A percentile compares a stretch with the other conserved stretches of the same genome.
Evolutionary conservation across 768 basidiomycete species (phyloP).

Genomic region (Amanita subjunquillea): DNA sequence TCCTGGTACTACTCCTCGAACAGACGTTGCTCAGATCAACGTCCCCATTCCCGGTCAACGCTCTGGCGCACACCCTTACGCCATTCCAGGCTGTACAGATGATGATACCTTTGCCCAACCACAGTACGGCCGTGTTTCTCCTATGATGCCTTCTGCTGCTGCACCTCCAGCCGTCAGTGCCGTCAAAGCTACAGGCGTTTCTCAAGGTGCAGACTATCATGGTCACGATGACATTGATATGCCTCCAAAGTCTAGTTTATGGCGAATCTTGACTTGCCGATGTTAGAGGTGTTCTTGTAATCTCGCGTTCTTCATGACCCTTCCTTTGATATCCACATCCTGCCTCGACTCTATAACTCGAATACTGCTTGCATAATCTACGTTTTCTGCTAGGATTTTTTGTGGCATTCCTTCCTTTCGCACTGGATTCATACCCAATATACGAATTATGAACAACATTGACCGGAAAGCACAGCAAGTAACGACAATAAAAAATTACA

Average conservation of each 20-base stretch:
- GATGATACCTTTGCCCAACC: conserved; percentile 54
- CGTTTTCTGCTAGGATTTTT: conserved; percentile 3
- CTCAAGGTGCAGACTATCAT: conserved; percentile 48
- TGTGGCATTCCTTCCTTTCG: conserved; percentile 1
- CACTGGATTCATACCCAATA: conserved; percentile 7
- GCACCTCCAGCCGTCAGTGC: conserved; percentile 66
- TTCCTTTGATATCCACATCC: neutral
- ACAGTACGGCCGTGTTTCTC: conserved; percentile 70
- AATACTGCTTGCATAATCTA: conserved; percentile 3
- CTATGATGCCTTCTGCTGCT: conserved; percentile 67
- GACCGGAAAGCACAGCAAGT: neutral
- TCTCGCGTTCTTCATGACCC: conserved; percentile 2
- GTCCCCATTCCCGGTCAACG: conserved; percentile 54
- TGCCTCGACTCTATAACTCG: conserved; percentile 1
- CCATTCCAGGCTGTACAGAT: conserved; percentile 44
- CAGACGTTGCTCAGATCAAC: conserved; percentile 65
- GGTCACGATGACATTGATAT: conserved; percentile 46
- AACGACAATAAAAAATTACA: neutral
- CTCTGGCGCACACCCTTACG: conserved; percentile 52
- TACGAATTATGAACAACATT: neutral
- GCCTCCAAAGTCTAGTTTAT: conserved; percentile 42
- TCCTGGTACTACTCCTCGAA: conserved; percentile 57
- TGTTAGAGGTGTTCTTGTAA: conserved; percentile 35
- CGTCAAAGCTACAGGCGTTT: conserved; percentile 58
- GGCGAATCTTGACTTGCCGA: conserved; percentile 70